A percentile compares a stretch with the other conserved stretches of the same genome.
Conservation (phyloP, 176 grass and related monocot genomes). For the Juncus effusus region DNA sequence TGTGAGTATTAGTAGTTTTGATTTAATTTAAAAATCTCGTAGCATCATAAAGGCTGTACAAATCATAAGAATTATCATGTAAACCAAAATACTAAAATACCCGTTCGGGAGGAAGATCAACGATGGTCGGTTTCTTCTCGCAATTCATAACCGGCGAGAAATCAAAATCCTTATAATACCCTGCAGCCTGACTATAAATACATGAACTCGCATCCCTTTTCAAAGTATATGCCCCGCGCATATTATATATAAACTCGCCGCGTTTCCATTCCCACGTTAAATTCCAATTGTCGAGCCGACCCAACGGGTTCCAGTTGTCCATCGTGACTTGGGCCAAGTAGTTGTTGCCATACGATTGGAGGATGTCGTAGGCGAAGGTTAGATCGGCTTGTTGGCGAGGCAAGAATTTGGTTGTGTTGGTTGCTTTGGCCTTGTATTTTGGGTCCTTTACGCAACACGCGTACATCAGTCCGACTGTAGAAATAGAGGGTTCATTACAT, state of each 20-base stretch:
- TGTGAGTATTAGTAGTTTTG: too few species aligned
- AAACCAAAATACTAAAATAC: constrained; percentile 11
- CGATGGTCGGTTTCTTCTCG: constrained; percentile 78
- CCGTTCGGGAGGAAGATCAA: constrained; percentile 78
- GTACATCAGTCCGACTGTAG: constrained; percentile 56
- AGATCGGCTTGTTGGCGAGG: constrained; percentile 61
- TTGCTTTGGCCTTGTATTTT: constrained; percentile 61
- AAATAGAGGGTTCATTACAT: neutral
- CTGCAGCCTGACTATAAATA: constrained; percentile 56
- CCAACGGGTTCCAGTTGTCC: constrained; percentile 82
- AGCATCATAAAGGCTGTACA: too few species aligned
- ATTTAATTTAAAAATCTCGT: too few species aligned
- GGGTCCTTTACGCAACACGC: constrained; percentile 73
- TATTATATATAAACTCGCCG: constrained; percentile 75
- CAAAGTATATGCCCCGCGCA: constrained; percentile 81
- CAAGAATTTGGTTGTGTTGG: constrained; percentile 41
- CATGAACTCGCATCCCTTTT: constrained; percentile 55
- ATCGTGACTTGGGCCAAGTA: constrained; percentile 85
- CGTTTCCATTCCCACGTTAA: constrained; percentile 97
- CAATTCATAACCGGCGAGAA: constrained; percentile 75
- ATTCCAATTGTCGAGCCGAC: constrained; percentile 93
- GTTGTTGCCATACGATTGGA: constrained; percentile 56
- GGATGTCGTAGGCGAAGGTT: constrained; percentile 81
- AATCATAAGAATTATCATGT: neutral
- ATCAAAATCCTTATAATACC: constrained; percentile 64